phyloP scores from a whole-genome alignment of 148 eudicot species.

The Simmondsia chinensis region DNA sequence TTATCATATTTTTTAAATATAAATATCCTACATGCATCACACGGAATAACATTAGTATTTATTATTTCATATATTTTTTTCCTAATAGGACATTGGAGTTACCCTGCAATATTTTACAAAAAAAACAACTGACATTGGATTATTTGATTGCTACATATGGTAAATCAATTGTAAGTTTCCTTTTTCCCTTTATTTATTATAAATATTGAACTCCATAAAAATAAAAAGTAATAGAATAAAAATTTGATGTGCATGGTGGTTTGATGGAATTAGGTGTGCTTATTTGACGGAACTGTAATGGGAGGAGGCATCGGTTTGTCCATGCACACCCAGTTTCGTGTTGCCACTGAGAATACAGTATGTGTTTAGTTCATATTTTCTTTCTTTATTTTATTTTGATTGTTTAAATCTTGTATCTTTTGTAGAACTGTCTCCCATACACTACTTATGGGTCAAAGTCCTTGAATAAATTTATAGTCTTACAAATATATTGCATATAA shows the following conservation, averaged over 20 bases:
- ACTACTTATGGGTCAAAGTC: neutral
- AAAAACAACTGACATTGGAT: constrained; percentile 22
- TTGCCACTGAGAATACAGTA: constrained; percentile 21
- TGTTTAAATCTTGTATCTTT: neutral
- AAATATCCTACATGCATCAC: too few species aligned
- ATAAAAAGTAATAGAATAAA: neutral
- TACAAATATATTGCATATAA: neutral
- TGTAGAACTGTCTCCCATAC: neutral
- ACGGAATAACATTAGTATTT: too few species aligned
- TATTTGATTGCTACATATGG: constrained; percentile 19
- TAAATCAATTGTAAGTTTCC: constrained; percentile 12
- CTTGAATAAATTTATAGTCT: neutral
- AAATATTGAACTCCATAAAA: neutral
- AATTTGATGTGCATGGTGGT: neutral
- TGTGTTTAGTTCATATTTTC: neutral
- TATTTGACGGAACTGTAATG: constrained; percentile 11
- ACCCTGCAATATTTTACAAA: constrained; percentile 11
- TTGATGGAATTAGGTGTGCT: neutral
- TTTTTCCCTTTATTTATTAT: neutral
- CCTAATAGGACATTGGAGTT: constrained; percentile 23
- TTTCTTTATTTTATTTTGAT: neutral
- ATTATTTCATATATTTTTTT: neutral
- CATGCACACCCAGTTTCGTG: constrained; percentile 14
- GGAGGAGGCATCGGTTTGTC: constrained; percentile 24
- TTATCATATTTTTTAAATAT: too few species aligned